These are phyloP conservation scores for Iris pallida DNA, from an alignment of 116 monocot genomes.

Conservation along the genomic window DNA sequence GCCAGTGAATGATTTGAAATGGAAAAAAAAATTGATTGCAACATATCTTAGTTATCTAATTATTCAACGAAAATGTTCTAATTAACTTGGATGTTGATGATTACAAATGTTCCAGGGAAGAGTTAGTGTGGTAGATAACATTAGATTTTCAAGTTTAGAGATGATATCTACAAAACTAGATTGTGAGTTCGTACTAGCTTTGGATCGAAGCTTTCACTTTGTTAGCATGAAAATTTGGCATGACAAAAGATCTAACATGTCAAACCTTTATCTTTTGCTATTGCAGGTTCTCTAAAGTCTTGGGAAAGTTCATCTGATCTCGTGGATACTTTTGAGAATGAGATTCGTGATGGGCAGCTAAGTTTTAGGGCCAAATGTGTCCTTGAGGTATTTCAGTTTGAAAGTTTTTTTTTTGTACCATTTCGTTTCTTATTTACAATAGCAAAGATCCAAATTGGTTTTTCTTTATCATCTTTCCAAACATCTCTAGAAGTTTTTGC, in stretches of 20 bases:
- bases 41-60: no score
- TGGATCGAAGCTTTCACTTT: background rate
- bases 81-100: no score
- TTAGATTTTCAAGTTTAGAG: conserved; percentile 50
- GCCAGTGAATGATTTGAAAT: no score
- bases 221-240: background rate
- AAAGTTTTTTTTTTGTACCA: no score
- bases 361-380: conserved; percentile 68
- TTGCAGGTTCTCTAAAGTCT: conserved; percentile 45
- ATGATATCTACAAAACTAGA: conserved; percentile 35
- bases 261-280: background rate
- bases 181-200: conserved; percentile 22
- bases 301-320: conserved; percentile 67
- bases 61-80: no score
- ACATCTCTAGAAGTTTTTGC: no score
- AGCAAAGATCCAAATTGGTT: background rate
- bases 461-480: no score
- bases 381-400: conserved; percentile 45
- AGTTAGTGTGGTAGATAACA: conserved; percentile 57
- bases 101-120: conserved; percentile 35
- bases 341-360: conserved; percentile 76
- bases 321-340: conserved; percentile 61
- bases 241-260: background rate
- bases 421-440: background rate
- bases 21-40: no score